Base-by-base conservation (phyloP, 1,284 basidiomycete genomes). In the Naganishia liquefaciens region DNA sequence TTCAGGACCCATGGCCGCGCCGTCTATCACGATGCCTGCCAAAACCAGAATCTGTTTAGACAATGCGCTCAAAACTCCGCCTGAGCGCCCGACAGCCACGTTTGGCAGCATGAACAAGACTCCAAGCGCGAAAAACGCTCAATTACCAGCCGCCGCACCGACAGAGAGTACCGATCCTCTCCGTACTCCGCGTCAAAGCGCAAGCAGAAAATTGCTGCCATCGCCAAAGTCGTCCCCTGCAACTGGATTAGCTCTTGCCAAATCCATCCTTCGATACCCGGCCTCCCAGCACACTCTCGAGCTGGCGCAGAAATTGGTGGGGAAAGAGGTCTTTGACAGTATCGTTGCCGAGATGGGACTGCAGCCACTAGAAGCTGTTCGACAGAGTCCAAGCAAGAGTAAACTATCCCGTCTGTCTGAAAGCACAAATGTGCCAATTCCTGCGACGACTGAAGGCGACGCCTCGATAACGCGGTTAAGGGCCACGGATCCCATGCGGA, bases 251-350 rank as follows among this genome's bases (percentile, higher is more conserved):
- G 60, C 63, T 17, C 27, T 68, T 23, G 67, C 67, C 9, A 60
- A 57, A 43, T 61, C 55, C 19, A 64, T 68, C 42, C 49, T 68
- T 25, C 44, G 60, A 5, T 62, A 68, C 37, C 58, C 58, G 5
- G 55, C 64, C 37, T 65, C 51, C 15, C 40, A 53, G 30, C 39
- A 65, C 13, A 62, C 63, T 6, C 55, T 68, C 40, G 67, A 68
- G 30, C 49, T 68, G 23, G 67, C 63, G 43, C 67, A 68, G 37
- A 68, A 68, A 43, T 43, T 68, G 15, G 62, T 68, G 28, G 63
- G 67, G 27, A 68, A 68, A 40, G 67, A 68, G 28, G 37, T 47
- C 6, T 61, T 68, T 39, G 53, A 52, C 23, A 46, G 47, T 28
- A 53, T 68, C 21, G 54, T 68, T 40, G 33, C 44, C 1, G 67